Percentiles rank a stretch among this genome's conserved stretches.
These are phyloP conservation scores for Aspergillus sp. DNA, from an alignment of 2,329 filamentous ascomycete genomes.

Conservation along the genomic window DNA sequence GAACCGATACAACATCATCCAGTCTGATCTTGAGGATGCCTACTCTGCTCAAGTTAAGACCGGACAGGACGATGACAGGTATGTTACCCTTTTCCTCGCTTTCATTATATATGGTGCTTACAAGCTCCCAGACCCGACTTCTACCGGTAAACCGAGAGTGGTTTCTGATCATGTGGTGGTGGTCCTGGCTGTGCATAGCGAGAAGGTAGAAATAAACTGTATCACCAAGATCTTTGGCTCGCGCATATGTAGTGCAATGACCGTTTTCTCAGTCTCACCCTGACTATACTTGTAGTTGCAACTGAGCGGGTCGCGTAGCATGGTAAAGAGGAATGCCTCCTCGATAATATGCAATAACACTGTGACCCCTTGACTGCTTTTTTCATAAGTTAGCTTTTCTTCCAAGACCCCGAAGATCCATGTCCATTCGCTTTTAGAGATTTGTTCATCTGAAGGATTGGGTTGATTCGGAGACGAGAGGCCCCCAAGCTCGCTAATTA, in stretches of 20 bases:
- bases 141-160: slow-evolving; percentile 60
- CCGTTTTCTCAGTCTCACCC: slow-evolving; percentile 6
- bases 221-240: slow-evolving; percentile 27
- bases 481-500: too few species aligned
- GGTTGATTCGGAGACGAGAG: too few species aligned
- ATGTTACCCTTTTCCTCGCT: slow-evolving; percentile 21
- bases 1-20: slow-evolving; percentile 99
- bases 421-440: too few species aligned
- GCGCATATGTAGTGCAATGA: slow-evolving; percentile 19
- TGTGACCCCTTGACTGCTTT: too few species aligned
- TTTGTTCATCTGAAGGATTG: too few species aligned
- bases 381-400: too few species aligned
- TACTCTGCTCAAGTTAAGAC: slow-evolving; percentile 97
- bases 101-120: slow-evolving; percentile 39
- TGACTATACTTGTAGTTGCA: background rate
- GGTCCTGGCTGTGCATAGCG: slow-evolving; percentile 19
- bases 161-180: slow-evolving; percentile 10
- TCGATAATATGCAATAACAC: too few species aligned
- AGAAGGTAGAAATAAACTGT: slow-evolving; percentile 27
- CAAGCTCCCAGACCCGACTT: slow-evolving; percentile 77
- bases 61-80: slow-evolving; percentile 65
- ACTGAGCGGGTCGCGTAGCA: background rate
- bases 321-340: too few species aligned
- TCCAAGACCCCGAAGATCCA: too few species aligned
- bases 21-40: slow-evolving; percentile 92